Percentiles rank a stretch among this genome's conserved stretches.
phyloP scores from a whole-genome alignment of 2,329 filamentous ascomycete genomes.

The Calonectria pauciramosa region DNA sequence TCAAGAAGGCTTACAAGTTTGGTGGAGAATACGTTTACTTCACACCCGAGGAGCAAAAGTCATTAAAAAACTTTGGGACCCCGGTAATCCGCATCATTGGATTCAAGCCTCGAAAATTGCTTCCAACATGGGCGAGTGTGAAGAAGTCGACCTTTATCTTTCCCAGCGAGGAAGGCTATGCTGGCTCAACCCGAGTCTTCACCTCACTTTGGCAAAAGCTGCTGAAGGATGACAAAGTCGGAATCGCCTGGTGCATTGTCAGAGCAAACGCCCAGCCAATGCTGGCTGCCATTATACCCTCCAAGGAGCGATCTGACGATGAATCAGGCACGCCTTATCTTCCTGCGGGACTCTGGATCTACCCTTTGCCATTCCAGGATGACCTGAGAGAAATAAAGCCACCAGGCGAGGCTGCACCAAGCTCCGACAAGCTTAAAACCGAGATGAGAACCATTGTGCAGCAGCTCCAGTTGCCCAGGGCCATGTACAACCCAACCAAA shows the following conservation, averaged over 20 bases:
- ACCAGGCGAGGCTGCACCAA: slow-evolving; percentile 62
- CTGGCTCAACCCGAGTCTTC: slow-evolving; percentile 94
- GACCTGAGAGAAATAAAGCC: slow-evolving; percentile 85
- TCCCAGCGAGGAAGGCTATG: slow-evolving; percentile 88
- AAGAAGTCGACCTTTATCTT: slow-evolving; percentile 94
- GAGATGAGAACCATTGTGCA: slow-evolving; percentile 86
- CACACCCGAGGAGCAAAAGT: slow-evolving; percentile 83
- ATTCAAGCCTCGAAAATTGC: slow-evolving; percentile 84
- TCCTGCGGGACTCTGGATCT: slow-evolving; percentile 89
- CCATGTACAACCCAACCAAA: slow-evolving; percentile 83
- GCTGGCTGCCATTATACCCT: slow-evolving; percentile 86
- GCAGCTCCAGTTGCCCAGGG: slow-evolving; percentile 90
- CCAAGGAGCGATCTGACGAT: slow-evolving; percentile 74
- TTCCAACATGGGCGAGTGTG: slow-evolving; percentile 87
- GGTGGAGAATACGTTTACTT: slow-evolving; percentile 92
- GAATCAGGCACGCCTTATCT: slow-evolving; percentile 76
- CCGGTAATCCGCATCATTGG: slow-evolving; percentile 91
- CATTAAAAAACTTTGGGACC: slow-evolving; percentile 83
- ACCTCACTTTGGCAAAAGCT: slow-evolving; percentile 92
- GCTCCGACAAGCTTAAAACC: slow-evolving; percentile 81
- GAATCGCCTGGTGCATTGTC: slow-evolving; percentile 89
- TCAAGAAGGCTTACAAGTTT: slow-evolving; percentile 96
- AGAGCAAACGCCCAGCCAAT: slow-evolving; percentile 84
- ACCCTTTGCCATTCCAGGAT: slow-evolving; percentile 89
- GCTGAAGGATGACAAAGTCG: slow-evolving; percentile 83